phyloP scores from a whole-genome alignment of 2,329 filamentous ascomycete species.

The Aspergillus amoenus region DNA sequence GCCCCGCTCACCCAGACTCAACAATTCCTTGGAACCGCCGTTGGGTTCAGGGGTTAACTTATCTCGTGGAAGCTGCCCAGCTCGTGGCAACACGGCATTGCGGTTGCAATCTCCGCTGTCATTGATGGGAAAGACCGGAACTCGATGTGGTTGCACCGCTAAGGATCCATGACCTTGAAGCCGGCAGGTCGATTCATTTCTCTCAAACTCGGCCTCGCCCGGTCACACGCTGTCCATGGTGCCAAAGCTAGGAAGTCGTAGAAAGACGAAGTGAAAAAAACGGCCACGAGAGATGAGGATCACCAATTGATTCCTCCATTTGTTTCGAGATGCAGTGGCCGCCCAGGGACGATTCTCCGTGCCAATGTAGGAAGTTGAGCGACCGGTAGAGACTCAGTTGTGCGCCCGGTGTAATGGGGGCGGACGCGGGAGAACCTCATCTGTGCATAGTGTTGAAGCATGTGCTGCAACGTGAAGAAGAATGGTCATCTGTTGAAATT shows the following conservation, averaged over 20 bases:
- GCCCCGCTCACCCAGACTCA: not conserved
- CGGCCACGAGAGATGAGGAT: not conserved
- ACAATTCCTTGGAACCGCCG: not conserved
- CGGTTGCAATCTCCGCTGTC: not conserved
- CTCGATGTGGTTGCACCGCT: not conserved
- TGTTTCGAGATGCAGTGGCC: not conserved
- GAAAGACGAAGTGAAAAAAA: not conserved
- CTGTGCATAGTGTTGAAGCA: not conserved
- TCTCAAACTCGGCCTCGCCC: not conserved
- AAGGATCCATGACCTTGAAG: not conserved
- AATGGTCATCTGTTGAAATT: not conserved
- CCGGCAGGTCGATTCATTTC: not conserved
- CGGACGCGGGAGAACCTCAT: not conserved
- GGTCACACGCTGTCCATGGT: not conserved
- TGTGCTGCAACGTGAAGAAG: not conserved
- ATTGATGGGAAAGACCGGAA: not conserved
- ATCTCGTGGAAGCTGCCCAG: not conserved
- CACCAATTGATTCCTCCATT: not conserved
- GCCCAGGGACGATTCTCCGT: not conserved
- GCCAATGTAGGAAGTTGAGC: not conserved
- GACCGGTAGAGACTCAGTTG: not conserved
- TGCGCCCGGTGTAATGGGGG: not conserved
- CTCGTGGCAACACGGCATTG: not conserved
- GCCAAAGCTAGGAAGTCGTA: not conserved
- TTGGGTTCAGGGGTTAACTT: conserved; percentile 2